Percentiles rank a stretch among this genome's conserved stretches.
Evolutionary conservation across 2,329 filamentous ascomycete species (phyloP).

Genomic region (Penicillium concentricum): DNA sequence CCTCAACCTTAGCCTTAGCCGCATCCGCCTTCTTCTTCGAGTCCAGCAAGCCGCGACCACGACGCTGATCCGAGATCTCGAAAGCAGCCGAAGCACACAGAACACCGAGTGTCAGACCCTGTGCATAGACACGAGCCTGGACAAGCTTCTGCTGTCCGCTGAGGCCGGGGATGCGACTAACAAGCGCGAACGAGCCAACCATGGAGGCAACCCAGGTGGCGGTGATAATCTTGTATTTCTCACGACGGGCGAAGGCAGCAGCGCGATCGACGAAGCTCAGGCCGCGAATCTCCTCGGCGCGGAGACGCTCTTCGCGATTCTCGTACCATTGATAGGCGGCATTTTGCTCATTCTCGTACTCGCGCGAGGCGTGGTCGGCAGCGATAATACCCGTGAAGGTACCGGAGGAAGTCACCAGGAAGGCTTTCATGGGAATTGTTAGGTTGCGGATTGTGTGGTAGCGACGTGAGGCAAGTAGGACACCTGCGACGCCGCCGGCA

Average conservation of each 20-base stretch:
- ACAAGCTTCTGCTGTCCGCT: slow-evolving; percentile 81
- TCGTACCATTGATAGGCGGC: slow-evolving; percentile 67
- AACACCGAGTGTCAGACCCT: slow-evolving; percentile 82
- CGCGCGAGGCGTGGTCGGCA: slow-evolving; percentile 72
- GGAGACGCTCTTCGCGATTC: slow-evolving; percentile 56
- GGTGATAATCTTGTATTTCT: slow-evolving; percentile 85
- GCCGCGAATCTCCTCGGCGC: slow-evolving; percentile 53
- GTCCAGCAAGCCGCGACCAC: slow-evolving; percentile 55
- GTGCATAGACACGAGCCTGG: slow-evolving; percentile 90
- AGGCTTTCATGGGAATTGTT: slow-evolving; percentile 85
- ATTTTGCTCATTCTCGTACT: slow-evolving; percentile 69
- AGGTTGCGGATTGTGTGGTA: slow-evolving; percentile 77
- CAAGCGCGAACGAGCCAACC: slow-evolving; percentile 69
- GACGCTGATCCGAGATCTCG: slow-evolving; percentile 75
- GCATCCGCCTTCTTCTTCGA: slow-evolving; percentile 77
- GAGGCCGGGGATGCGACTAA: slow-evolving; percentile 74
- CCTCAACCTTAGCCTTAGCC: slow-evolving; percentile 73
- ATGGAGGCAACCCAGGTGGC: slow-evolving; percentile 79
- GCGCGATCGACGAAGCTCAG: slow-evolving; percentile 61
- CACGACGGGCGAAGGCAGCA: slow-evolving; percentile 71
- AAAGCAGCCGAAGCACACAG: slow-evolving; percentile 79
- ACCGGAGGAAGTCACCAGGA: slow-evolving; percentile 76
- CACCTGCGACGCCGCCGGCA: slow-evolving; percentile 64
- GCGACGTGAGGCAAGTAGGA: slow-evolving; percentile 66
- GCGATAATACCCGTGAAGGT: slow-evolving; percentile 87